These are phyloP conservation scores for Biscogniauxia marginata DNA, from an alignment of 2,329 filamentous ascomycete species.

Conservation along the genomic window DNA sequence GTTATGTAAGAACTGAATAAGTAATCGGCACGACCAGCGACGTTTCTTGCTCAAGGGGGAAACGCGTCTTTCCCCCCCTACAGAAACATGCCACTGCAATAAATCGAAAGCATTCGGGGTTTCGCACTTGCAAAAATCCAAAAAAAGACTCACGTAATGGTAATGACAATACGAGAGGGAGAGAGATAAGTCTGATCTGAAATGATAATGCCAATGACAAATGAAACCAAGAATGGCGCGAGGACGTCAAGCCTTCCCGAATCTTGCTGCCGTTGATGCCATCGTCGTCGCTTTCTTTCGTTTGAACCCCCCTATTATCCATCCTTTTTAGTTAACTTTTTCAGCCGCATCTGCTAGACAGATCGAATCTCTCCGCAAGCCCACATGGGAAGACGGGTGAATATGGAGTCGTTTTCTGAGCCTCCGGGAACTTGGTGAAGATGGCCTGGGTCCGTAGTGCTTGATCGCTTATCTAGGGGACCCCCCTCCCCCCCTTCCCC, in stretches of 20 bases:
- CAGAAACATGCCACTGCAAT: neutral
- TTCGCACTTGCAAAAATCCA: neutral
- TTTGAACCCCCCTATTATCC: neutral
- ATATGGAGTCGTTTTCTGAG: conserved; percentile 15
- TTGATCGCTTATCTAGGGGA: neutral
- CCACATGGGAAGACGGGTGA: conserved; percentile 12
- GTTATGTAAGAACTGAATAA: neutral
- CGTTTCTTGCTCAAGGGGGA: neutral
- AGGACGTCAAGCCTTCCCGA: neutral
- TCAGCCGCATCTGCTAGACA: conserved; percentile 7
- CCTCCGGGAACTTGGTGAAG: neutral
- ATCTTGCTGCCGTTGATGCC: neutral
- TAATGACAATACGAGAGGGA: neutral
- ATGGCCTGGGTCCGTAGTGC: neutral
- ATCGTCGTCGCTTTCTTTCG: neutral
- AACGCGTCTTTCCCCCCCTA: neutral
- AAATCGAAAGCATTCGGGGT: neutral
- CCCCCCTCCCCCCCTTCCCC: too few species aligned
- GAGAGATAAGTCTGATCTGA: neutral
- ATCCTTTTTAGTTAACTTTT: neutral
- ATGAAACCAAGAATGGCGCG: neutral
- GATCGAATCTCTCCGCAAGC: conserved; percentile 1
- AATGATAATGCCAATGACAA: neutral
- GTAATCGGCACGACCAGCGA: too few species aligned
- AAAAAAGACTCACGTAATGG: neutral